Percentiles rank a stretch among this genome's conserved stretches.
These are phyloP conservation scores for Aciculoconidium aculeatum DNA, from an alignment of 805 yeast genomes.

Conservation along the genomic window DNA sequence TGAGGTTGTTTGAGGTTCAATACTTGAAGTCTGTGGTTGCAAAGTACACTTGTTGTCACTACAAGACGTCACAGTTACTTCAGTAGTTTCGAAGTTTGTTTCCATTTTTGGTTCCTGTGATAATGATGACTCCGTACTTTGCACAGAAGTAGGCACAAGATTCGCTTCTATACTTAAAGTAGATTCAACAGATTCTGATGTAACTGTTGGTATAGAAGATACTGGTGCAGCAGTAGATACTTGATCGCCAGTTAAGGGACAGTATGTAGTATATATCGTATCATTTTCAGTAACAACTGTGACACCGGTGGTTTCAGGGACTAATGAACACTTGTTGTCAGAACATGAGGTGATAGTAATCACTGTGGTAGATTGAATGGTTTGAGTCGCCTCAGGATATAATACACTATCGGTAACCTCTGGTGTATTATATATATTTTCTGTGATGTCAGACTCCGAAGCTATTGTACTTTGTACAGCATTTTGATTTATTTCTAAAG, in stretches of 20 bases:
- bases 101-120: slow-evolving; percentile 1
- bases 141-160: not conserved
- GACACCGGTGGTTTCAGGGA: slow-evolving; percentile 29
- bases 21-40: slow-evolving; percentile 1
- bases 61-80: slow-evolving; percentile 16
- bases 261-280: slow-evolving; percentile 10
- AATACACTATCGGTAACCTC: too few relatives aligned
- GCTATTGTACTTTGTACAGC: too few relatives aligned
- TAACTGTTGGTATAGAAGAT: too few relatives aligned
- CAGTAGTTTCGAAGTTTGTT: slow-evolving; percentile 6
- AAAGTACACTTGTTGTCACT: slow-evolving; percentile 15
- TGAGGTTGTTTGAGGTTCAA: slow-evolving; percentile 7
- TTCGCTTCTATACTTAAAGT: too few relatives aligned
- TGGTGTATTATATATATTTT: too few relatives aligned
- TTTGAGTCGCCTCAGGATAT: slow-evolving; percentile 12
- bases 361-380: slow-evolving; percentile 19
- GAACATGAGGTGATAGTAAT: slow-evolving; percentile 35
- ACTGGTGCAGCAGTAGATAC: slow-evolving; percentile 10
- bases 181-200: not conserved
- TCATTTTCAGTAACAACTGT: slow-evolving; percentile 11
- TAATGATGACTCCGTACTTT: too few relatives aligned
- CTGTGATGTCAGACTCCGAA: slow-evolving; percentile 3
- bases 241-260: slow-evolving; percentile 12
- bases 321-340: slow-evolving; percentile 23
- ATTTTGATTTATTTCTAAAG: too few relatives aligned